These are phyloP conservation scores for Ramularia endophylla DNA, from an alignment of 2,329 filamentous ascomycete species.

Conservation along the genomic window DNA sequence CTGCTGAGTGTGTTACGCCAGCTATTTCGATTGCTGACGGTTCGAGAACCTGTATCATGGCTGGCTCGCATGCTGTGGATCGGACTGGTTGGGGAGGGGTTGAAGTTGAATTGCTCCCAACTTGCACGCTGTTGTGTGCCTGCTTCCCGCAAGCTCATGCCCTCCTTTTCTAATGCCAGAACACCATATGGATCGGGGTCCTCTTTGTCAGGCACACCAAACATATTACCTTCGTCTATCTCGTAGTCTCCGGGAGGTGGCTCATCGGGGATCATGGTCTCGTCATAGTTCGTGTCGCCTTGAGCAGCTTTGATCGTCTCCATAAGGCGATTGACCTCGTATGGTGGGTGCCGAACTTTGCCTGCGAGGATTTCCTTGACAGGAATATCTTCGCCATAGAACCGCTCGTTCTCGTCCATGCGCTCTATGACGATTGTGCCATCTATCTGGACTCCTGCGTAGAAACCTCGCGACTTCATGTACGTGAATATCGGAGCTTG, in stretches of 20 bases:
- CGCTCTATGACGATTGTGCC: conserved; percentile 82
- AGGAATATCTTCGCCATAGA: conserved; percentile 64
- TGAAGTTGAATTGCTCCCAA: conserved; percentile 78
- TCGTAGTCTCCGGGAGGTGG: conserved; percentile 73
- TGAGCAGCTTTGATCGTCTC: conserved; percentile 86
- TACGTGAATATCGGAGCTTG: conserved; percentile 75
- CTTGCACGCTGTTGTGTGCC: conserved; percentile 67
- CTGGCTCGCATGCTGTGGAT: conserved; percentile 60
- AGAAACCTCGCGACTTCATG: conserved; percentile 83
- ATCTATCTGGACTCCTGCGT: conserved; percentile 79
- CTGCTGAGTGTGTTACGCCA: conserved; percentile 40
- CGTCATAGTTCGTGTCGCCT: conserved; percentile 70
- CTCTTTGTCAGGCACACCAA: conserved; percentile 71
- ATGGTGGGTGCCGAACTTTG: conserved; percentile 52
- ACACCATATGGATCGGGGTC: conserved; percentile 93
- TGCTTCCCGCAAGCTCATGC: conserved; percentile 85
- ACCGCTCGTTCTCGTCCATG: conserved; percentile 79
- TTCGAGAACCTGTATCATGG: conserved; percentile 34
- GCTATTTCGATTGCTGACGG: conserved; percentile 56
- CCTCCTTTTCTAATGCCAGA: conserved; percentile 81
- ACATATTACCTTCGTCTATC: conserved; percentile 49
- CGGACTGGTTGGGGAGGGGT: conserved; percentile 69
- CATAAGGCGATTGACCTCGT: conserved; percentile 56
- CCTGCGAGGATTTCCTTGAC: conserved; percentile 59
- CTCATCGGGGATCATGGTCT: conserved; percentile 58